Evolutionary conservation across 345 rosid species (phyloP).

Genomic region (Bruguiera parviflora): DNA sequence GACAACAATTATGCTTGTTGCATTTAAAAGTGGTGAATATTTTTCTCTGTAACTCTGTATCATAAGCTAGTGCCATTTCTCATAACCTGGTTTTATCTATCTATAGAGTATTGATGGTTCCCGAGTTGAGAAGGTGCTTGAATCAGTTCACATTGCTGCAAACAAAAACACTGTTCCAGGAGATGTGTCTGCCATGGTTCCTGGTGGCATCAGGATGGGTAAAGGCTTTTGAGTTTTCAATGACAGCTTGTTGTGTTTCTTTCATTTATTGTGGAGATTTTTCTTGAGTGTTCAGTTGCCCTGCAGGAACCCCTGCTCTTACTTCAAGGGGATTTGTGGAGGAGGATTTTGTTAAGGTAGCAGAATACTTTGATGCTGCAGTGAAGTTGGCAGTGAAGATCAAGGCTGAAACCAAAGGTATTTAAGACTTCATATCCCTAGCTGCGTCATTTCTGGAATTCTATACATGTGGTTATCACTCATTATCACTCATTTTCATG

Average conservation of each 20-base stretch:
- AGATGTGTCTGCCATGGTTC: slow-evolving; percentile 99
- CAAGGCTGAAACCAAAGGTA: slow-evolving; percentile 86
- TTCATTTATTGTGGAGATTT: neutral
- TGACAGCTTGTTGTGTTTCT: neutral
- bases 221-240: slow-evolving; percentile 14
- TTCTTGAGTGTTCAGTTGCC: slow-evolving; percentile 17
- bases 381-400: slow-evolving; percentile 62
- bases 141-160: slow-evolving; percentile 96
- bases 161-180: slow-evolving; percentile 99
- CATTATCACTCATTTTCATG: neutral
- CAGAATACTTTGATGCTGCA: slow-evolving; percentile 73
- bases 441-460: neutral
- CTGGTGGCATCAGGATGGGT: slow-evolving; percentile 99
- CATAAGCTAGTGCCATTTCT: neutral
- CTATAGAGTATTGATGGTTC: slow-evolving; percentile 91
- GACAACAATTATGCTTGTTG: neutral
- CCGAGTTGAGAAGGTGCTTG: slow-evolving; percentile 95
- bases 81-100: neutral
- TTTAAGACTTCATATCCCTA: neutral
- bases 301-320: slow-evolving; percentile 89
- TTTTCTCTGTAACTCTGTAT: neutral
- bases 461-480: neutral
- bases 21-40: neutral
- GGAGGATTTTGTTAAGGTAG: slow-evolving; percentile 87
- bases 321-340: slow-evolving; percentile 86